Evolutionary conservation across 2,329 filamentous ascomycete species (phyloP).

Genomic region (Cladosporium colombiae): DNA sequence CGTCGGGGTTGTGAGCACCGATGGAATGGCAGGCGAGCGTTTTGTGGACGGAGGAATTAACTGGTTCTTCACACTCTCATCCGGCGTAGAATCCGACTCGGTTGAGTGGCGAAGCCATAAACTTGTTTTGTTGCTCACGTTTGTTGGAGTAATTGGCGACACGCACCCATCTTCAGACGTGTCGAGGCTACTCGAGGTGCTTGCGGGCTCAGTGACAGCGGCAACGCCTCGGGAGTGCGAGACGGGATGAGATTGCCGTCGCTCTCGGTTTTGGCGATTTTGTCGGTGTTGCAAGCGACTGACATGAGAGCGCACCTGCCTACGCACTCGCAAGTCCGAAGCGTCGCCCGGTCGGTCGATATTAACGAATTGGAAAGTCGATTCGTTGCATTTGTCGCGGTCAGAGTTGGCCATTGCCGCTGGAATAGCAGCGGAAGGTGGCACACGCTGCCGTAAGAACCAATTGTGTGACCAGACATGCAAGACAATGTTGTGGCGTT

Average conservation of each 20-base stretch:
- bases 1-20: neutral
- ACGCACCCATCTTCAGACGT: neutral
- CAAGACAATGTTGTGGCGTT: neutral
- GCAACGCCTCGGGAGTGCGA: neutral
- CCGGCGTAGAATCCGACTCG: neutral
- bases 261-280: neutral
- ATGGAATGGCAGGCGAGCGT: neutral
- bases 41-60: neutral
- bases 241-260: neutral
- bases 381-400: neutral
- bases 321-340: neutral
- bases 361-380: neutral
- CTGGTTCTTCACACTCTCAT: neutral
- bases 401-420: neutral
- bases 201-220: neutral
- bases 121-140: neutral
- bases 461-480: neutral
- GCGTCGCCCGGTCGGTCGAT: no score
- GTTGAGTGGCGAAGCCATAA: neutral
- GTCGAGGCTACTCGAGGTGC: neutral
- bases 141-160: neutral
- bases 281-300: slow-evolving; percentile 1
- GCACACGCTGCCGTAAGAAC: neutral
- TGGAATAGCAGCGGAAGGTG: neutral
- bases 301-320: slow-evolving; percentile 12